Evolutionary conservation across 768 basidiomycete species (phyloP), one percentile per base, ranked within the genome.

Genomic region (Agrocybe praecox): DNA sequence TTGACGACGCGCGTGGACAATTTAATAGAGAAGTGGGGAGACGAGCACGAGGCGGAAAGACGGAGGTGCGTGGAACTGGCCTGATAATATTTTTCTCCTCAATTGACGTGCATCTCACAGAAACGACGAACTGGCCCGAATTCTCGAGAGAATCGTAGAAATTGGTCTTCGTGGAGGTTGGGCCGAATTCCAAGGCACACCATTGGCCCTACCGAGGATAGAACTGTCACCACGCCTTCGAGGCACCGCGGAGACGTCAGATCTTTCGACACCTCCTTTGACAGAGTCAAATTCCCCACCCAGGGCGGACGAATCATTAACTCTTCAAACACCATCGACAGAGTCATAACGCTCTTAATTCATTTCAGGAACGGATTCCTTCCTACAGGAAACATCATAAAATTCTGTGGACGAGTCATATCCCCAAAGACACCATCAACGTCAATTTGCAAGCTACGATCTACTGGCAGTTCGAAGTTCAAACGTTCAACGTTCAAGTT

Each of bases 71-170:
- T 70, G 26, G 26, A 29, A 29, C n/a, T 29, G 9, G 9, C 26
- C 23, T 60, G 32, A 59, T 61, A 33, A 24, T 34, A 53, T 46
- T 11, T 48, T 12, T 49, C 22, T 24, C 42, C 17, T 49, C 24
- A 10, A n/a, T 58, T n/a, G n/a, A n/a, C 8, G 34, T 53, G 29
- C 18, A 21, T 8, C 24, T 49, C 26, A 23, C 47, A 89, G 90
- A 65, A 85, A 83, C 57, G 85, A 86, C 48, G 86, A 91, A 60
- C 72, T 93, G n/a, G 76, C 81, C 19, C 76, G 78, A 53, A 83
- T 90, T 46, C 70, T 92, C 40, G 79, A 87, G 50, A 80, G 85
- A 18, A 73, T 92, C 9, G 85, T 92, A 8, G 86, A 89, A 49
- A 84, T 89, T 52, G 87, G 88, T 1, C 60, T 87, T 47, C 75